A percentile compares a stretch with the other conserved stretches of the same genome.
phyloP scores from a whole-genome alignment of 257 asterid genomes.

The Solanum habrochaites region DNA sequence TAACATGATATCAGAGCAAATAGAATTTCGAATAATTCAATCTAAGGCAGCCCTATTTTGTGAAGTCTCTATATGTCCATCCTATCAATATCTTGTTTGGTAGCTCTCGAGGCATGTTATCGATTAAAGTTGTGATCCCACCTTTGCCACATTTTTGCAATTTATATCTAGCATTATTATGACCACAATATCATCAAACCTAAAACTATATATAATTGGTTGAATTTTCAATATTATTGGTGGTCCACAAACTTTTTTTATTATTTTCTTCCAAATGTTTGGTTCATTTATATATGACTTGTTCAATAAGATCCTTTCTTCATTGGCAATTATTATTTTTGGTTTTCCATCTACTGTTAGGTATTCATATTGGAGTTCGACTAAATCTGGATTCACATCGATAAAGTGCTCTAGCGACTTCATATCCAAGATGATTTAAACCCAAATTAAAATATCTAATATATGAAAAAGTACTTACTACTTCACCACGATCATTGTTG shows the following conservation, averaged over 20 bases:
- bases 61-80: background rate
- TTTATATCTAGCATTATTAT: background rate
- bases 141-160: background rate
- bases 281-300: background rate
- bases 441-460: too few relatives aligned
- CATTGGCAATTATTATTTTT: background rate
- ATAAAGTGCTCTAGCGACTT: rapidly evolving
- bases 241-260: background rate
- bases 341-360: rapidly evolving
- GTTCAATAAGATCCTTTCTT: background rate
- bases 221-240: background rate
- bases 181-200: background rate
- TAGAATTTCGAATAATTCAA: too few relatives aligned
- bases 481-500: too few relatives aligned
- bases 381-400: rapidly evolving
- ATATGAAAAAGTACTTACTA: rapidly evolving
- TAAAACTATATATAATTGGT: background rate
- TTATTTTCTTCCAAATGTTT: background rate
- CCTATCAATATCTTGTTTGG: background rate
- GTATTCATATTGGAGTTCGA: rapidly evolving
- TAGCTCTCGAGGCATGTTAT: background rate
- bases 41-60: background rate
- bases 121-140: background rate
- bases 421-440: too few relatives aligned
- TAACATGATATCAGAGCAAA: background rate